These are phyloP conservation scores for Hygrophila difformis DNA, from an alignment of 257 asterid genomes.

Conservation along the genomic window DNA sequence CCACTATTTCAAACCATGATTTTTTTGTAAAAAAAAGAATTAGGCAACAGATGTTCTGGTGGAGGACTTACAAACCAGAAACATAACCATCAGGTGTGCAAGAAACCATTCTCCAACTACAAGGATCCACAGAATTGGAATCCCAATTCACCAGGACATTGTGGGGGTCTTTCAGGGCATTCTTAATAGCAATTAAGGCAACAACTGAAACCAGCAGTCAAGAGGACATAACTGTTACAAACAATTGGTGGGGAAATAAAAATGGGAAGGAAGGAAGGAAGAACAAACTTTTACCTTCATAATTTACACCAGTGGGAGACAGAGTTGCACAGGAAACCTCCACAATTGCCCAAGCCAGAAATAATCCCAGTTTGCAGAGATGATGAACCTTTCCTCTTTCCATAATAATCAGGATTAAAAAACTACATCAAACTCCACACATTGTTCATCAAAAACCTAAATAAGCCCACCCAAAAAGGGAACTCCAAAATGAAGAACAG, in stretches of 20 bases:
- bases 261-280: conserved; percentile 1
- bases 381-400: conserved; percentile 32
- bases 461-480: conserved; percentile 24
- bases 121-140: conserved; percentile 91
- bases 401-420: conserved; percentile 29
- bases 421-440: conserved; percentile 20
- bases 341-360: conserved; percentile 41
- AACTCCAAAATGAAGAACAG: conserved; percentile 27
- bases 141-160: conserved; percentile 92
- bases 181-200: conserved; percentile 78
- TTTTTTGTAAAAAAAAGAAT: too few relatives aligned
- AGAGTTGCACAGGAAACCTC: conserved; percentile 63
- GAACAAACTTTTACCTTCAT: conserved; percentile 63
- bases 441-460: conserved; percentile 14
- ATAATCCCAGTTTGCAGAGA: conserved; percentile 32
- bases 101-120: conserved; percentile 96
- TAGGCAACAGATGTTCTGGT: conserved; percentile 1
- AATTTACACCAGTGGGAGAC: conserved; percentile 92
- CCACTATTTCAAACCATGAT: too few relatives aligned
- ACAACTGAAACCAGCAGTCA: conserved; percentile 48
- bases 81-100: conserved; percentile 81
- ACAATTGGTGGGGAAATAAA: background rate
- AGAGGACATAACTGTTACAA: background rate
- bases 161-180: conserved; percentile 61
- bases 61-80: conserved; percentile 68